phyloP scores from a whole-genome alignment of 2,329 filamentous ascomycete species.

The Elsinoe fawcettii region DNA sequence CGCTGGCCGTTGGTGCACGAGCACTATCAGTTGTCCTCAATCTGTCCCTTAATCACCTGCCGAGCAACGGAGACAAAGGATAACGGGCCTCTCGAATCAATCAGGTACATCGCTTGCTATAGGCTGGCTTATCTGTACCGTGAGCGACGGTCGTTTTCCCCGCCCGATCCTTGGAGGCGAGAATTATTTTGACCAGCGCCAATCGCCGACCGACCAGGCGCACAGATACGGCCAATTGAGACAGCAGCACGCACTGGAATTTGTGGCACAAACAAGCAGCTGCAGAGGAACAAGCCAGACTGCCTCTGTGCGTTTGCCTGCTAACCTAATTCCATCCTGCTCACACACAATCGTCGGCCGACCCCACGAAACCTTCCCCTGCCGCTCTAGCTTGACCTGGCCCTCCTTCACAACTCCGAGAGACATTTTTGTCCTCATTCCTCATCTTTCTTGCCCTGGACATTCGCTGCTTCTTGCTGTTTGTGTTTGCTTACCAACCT shows the following conservation, averaged over 20 bases:
- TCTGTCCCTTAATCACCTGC: constrained; percentile 14
- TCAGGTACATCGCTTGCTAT: constrained; percentile 12
- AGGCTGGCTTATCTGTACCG: constrained; percentile 12
- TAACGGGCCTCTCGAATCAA: constrained; percentile 10
- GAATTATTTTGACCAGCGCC: constrained; percentile 12
- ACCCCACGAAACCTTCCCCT: constrained; percentile 17
- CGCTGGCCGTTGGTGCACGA: constrained; percentile 14
- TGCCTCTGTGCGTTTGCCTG: constrained; percentile 9
- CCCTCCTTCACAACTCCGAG: constrained; percentile 10
- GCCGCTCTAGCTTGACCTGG: constrained; percentile 14
- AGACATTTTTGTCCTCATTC: constrained; percentile 12
- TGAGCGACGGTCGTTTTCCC: not conserved
- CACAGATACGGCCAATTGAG: constrained; percentile 15
- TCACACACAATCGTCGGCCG: constrained; percentile 8
- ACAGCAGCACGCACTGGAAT: constrained; percentile 10
- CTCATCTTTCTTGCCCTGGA: not conserved
- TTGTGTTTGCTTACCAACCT: not conserved
- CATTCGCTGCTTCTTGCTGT: not conserved
- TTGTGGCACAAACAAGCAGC: constrained; percentile 15
- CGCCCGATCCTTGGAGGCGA: constrained; percentile 10
- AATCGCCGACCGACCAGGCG: constrained; percentile 10
- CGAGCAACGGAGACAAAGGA: constrained; percentile 12
- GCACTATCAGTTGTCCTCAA: not conserved
- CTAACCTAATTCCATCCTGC: constrained; percentile 10
- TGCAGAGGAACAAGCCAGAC: constrained; percentile 11